Evolutionary conservation across 2,329 filamentous ascomycete genomes (phyloP).

Genomic region (Pseudogymnoascus sp.): DNA sequence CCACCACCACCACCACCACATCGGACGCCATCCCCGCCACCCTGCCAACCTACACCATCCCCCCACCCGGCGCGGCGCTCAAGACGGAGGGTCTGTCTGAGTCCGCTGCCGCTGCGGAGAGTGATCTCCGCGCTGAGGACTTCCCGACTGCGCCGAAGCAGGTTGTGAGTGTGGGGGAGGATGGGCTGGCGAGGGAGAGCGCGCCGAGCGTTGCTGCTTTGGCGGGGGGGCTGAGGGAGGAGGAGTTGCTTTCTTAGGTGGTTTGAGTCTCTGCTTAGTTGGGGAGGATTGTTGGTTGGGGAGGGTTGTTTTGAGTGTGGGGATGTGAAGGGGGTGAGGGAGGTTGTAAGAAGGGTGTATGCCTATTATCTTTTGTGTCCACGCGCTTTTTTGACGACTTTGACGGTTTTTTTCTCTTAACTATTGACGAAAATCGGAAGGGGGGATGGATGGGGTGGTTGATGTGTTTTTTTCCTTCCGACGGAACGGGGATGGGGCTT

Average conservation of each 20-base stretch:
- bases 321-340: background rate
- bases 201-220: background rate
- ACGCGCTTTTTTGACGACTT: background rate
- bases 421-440: background rate
- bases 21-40: background rate
- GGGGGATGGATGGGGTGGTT: background rate
- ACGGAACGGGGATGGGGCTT: background rate
- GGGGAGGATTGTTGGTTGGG: background rate
- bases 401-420: background rate
- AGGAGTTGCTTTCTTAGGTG: background rate
- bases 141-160: background rate
- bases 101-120: background rate
- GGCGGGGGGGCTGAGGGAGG: background rate
- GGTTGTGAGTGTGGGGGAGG: background rate
- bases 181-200: background rate
- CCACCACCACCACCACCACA: background rate
- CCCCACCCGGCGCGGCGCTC: background rate
- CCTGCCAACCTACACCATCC: background rate
- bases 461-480: background rate
- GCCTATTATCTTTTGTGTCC: background rate
- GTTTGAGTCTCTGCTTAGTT: too few relatives aligned
- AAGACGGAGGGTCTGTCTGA: background rate
- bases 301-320: background rate
- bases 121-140: background rate
- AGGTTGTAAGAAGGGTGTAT: background rate